phyloP scores from a whole-genome alignment of 305 asterid species.

The Solanum hybrid region DNA sequence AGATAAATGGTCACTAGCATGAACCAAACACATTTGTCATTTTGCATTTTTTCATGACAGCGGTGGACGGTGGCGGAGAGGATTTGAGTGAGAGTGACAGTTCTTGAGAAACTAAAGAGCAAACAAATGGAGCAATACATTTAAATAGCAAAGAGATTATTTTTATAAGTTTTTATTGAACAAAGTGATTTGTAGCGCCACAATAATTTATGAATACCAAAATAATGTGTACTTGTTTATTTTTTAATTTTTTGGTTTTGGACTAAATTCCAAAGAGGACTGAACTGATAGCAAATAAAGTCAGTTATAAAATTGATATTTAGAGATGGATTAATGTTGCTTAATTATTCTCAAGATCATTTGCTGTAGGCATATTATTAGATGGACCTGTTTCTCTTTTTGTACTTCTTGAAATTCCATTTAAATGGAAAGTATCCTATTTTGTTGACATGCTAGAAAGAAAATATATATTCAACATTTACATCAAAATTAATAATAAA shows the following conservation, averaged over 20 bases:
- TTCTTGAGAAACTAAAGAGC: slow-evolving; percentile 26
- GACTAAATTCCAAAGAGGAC: not conserved
- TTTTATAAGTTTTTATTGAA: not conserved
- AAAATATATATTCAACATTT: not conserved
- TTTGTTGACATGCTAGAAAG: not conserved
- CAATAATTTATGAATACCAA: not conserved
- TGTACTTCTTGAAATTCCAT: not conserved
- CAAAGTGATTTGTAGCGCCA: slow-evolving; percentile 1
- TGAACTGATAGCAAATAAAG: not conserved
- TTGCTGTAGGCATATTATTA: not conserved
- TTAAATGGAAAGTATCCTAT: not conserved
- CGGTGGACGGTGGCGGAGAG: not conserved
- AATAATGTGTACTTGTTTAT: not conserved
- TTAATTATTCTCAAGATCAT: not conserved
- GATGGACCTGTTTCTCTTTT: not conserved
- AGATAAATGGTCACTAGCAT: not conserved
- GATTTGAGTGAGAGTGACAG: slow-evolving; percentile 17
- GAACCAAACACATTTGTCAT: not conserved
- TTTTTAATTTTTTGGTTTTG: not conserved
- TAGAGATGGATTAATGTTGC: not conserved
- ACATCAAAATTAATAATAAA: not conserved
- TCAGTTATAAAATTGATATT: not conserved
- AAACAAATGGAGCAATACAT: not conserved
- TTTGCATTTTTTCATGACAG: not conserved
- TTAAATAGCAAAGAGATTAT: not conserved